These are phyloP conservation scores for Pseudoturritis turrita DNA, from an alignment of 345 rosid genomes.

Conservation along the genomic window DNA sequence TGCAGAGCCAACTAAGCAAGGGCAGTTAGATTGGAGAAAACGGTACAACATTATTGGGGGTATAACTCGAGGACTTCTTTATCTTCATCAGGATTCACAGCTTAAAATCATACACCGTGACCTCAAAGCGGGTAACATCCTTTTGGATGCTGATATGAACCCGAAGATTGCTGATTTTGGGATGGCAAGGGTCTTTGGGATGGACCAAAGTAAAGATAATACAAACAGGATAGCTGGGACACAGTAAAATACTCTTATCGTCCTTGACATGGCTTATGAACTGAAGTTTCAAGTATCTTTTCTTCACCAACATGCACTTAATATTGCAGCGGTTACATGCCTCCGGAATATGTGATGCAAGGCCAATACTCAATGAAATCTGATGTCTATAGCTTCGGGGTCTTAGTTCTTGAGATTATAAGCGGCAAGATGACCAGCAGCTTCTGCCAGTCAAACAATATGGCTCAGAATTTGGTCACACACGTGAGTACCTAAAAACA, in stretches of 20 bases:
- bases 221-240: conserved; percentile 44
- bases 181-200: conserved; percentile 44
- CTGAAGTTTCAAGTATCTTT: background rate
- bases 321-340: conserved; percentile 34
- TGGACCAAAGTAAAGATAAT: conserved; percentile 27
- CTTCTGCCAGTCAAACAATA: background rate
- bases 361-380: conserved; percentile 32
- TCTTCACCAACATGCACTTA: too few relatives aligned
- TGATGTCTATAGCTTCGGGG: conserved; percentile 34
- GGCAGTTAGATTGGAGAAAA: conserved; percentile 39
- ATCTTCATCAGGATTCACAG: conserved; percentile 40
- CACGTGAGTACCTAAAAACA: conserved; percentile 22
- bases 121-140: conserved; percentile 49
- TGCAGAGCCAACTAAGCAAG: conserved; percentile 27
- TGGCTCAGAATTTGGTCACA: background rate
- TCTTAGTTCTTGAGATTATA: conserved; percentile 28
- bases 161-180: conserved; percentile 65
- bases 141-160: conserved; percentile 46
- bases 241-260: too few relatives aligned
- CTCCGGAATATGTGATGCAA: conserved; percentile 34
- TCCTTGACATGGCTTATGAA: background rate
- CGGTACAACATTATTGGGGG: conserved; percentile 37
- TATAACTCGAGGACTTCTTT: conserved; percentile 37
- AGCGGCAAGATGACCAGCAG: conserved; percentile 20
- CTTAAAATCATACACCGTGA: conserved; percentile 57